Evolutionary conservation across 2,329 filamentous ascomycete genomes (phyloP), one percentile per base, ranked within the genome.

Genomic region (Tolypocladium cylindrosporum): DNA sequence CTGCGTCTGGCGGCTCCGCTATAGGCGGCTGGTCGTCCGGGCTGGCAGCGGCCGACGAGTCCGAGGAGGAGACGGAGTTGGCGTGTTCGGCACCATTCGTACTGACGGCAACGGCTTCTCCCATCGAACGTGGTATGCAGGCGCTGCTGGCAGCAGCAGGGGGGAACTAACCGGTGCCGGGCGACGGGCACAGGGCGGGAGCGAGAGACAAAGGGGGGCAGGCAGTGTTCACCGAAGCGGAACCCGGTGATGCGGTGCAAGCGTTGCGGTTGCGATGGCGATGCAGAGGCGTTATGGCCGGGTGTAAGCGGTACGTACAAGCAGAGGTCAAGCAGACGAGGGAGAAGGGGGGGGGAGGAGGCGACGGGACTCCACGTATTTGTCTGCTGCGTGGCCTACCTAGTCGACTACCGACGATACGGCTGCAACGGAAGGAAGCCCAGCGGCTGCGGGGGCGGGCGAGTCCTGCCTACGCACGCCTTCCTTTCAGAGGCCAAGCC

Each of bases 81-180:
- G 71, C 65, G 69, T 73, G 68, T 68, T 68, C 61, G 70, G 71
- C 72, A 74, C 71, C 72, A 73, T 74, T 73, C 71, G 71, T 70
- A 69, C 69, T 65, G 59, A 65, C 67, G 59, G 63, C 61, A 62
- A 69, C 67, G 67, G 70, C 67, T 71, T 71, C 71, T 74, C 72
- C 71, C 72, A 75, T 75, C 72, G 72, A 75, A 73, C 63, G 69
- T 65, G 63, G 48, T 21, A n/a, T 2, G 11, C 48, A 21, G 48
- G 5, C 31, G 48, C 48, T 37, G 48, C 48, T 52, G 34, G 48
- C 24, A 27, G 2, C 48, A 54, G 41, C 54, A 58, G 42, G 57
- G 21, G 45, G 40, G 55, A 59, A 53, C 57, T 54, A 54, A 40
- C 51, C 50, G 41, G 55, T 60, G 56, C 58, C 39, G 16, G 37